phyloP scores from a whole-genome alignment of 208 protist genomes.

The Acanthamoeba quina region DNA sequence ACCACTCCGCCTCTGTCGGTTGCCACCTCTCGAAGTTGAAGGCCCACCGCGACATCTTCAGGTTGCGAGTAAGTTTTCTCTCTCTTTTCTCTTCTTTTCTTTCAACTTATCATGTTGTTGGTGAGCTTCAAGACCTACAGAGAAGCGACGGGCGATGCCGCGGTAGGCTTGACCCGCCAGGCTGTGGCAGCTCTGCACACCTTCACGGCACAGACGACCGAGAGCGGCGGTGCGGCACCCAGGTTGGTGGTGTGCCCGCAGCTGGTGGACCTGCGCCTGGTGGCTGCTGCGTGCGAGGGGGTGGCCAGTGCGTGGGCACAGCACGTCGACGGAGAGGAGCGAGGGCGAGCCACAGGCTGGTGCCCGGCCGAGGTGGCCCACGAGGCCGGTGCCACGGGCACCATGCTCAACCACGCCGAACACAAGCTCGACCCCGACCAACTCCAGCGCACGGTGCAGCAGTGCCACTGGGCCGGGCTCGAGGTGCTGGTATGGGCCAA shows the following conservation, averaged over 20 bases:
- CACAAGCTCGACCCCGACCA: background rate
- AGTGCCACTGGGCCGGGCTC: background rate
- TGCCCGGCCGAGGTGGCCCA: background rate
- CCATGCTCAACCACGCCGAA: slow-evolving; percentile 1
- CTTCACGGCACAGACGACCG: background rate
- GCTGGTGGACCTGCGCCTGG: background rate
- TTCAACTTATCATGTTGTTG: background rate
- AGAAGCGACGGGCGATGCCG: background rate
- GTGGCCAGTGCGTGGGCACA: background rate
- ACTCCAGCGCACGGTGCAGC: background rate
- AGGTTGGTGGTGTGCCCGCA: background rate
- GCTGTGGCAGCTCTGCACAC: background rate
- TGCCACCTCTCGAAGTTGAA: slow-evolving; percentile 51
- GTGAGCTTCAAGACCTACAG: background rate
- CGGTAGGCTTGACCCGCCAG: background rate
- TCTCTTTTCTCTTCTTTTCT: background rate
- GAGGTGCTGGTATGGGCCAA: background rate
- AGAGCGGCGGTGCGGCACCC: background rate
- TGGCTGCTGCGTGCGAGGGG: background rate
- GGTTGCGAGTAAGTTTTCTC: background rate
- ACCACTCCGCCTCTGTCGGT: slow-evolving; percentile 47
- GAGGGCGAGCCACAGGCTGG: background rate
- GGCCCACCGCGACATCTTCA: background rate
- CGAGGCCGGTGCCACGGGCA: background rate
- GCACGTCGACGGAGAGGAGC: background rate